Evolutionary conservation across 192 early-diverging fungal species (phyloP), one percentile per base, ranked within the genome.

Genomic region (Chytriomyces sp.): DNA sequence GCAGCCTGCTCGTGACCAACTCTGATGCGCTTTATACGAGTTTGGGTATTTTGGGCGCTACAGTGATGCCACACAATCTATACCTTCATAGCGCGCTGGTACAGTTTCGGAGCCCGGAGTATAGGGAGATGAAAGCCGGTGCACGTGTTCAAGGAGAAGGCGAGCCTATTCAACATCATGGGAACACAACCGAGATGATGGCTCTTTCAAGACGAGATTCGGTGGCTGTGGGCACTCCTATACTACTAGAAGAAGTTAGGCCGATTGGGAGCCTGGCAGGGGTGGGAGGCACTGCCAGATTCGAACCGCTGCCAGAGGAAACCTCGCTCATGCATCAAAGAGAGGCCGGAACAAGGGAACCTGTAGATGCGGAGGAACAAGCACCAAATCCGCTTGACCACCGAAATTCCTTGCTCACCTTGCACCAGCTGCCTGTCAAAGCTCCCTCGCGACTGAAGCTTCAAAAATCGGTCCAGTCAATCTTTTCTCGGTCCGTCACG

Each of bases 21-120:
- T 49, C 77, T 0, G 82, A 77, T 1, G 73, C 80, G n/a, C 72
- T 94, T 2, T 92, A 84, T 41, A 67, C 91, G 3, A 77, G 88
- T 22, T 85, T 94, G 33, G 91, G 91, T 64, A 94, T 94, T 56
- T 86, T 94, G 67, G 92, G 92, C 25, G 92, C 92, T 0, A 94
- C 92, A 0, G 91, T 82, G 40, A 95, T 95, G 93, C 93, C 93
- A 22, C 93, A 95, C 77, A 92, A 92, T 65, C 74, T 94, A 1
- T 94, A 91, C 57, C 80, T 94, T 5, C 92, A 94, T 52, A 89
- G 89, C 1, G 79, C 84, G 54, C 79, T 93, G 39, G 88, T 93
- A 4, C 84, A 88, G 54, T 80, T 63, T 36, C 64, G 54, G 19
- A 53, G 41, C 7, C 61, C 71, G 8, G 37, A n/a, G 33, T 63